Evolutionary conservation across 2,329 filamentous ascomycete species (phyloP), one percentile per base, ranked within the genome.

Genomic region (Hymenoscyphus scutula): DNA sequence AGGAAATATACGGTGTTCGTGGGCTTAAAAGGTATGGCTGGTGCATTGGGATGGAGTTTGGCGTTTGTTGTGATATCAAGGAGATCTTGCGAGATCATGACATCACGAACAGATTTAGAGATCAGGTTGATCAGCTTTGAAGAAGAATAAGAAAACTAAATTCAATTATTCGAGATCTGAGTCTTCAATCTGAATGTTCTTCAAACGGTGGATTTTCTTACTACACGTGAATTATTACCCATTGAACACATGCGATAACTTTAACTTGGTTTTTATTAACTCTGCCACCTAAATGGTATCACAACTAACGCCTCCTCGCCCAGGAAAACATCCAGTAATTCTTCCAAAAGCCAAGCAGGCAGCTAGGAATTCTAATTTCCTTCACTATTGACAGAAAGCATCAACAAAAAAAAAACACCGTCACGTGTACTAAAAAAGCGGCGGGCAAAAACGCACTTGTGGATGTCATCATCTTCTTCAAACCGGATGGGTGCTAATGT

Each of bases 21-120:
- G 27, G 51, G 6, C 7, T 54, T 48, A 25, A 10, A 48, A 10
- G 41, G 41, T 5, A 11, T 23, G 51, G 51, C 3, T 54, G 25
- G 25, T 54, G 51, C 51, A 54, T 54, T 54, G 51, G 51, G 51
- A 54, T 54, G 51, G 51, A 54, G 51, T 54, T 29, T 54, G 51
- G 51, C 25, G 51, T 54, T 27, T 17, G 4, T 48, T 48, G 19
- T 48, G 41, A 48, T 48, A 48, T 48, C 41, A 48, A 19, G 41
- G 41, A 13, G 6, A 48, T 48, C 10, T 48, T 48, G 41, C 41
- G 19, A 48, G 41, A 7, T 48, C n/a, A 19, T 11, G 10, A 48
- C n/a, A n/a, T 23, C 19, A 7, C 7, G 41, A 19, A 19, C n/a
- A 19, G 19, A 10, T 19, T 48, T 48, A 48, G n/a, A 23, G 23